phyloP scores from a whole-genome alignment of 805 yeast species.

The Zygosaccharomyces lentus region DNA sequence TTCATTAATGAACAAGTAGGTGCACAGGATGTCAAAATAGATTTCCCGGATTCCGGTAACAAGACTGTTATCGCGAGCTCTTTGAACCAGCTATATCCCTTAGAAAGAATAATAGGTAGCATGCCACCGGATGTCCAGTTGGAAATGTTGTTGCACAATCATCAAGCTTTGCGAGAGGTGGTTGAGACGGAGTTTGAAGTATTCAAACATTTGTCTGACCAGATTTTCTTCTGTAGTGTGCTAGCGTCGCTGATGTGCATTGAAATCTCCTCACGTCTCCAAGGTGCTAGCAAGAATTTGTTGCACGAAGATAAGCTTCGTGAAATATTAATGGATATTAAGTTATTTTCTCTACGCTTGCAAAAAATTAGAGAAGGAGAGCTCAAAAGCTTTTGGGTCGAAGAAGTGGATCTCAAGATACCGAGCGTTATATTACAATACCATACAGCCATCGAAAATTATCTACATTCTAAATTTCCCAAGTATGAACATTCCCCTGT shows the following conservation, averaged over 20 bases:
- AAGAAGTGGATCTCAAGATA: conserved; percentile 26
- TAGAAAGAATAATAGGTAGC: conserved; percentile 12
- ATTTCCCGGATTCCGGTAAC: not conserved
- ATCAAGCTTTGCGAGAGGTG: conserved; percentile 16
- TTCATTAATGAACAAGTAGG: not conserved
- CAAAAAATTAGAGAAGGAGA: conserved; percentile 25
- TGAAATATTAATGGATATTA: conserved; percentile 15
- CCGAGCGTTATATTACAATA: conserved; percentile 27
- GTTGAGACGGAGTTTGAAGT: conserved; percentile 16
- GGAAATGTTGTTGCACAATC: conserved; percentile 17
- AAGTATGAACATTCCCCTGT: conserved; percentile 9
- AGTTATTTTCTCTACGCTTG: conserved; percentile 20
- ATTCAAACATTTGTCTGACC: conserved; percentile 24
- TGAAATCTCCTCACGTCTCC: conserved; percentile 10
- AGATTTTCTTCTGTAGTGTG: conserved; percentile 20
- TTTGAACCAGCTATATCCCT: conserved; percentile 15
- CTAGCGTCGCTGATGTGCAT: conserved; percentile 16
- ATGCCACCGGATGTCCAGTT: conserved; percentile 15
- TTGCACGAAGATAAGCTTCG: conserved; percentile 6
- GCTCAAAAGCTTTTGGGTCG: conserved; percentile 28
- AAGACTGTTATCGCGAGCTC: conserved; percentile 11
- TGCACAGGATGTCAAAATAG: not conserved
- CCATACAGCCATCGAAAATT: conserved; percentile 22
- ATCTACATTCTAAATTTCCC: conserved; percentile 19
- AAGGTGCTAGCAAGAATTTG: conserved; percentile 1